Base-by-base conservation (phyloP, 495 filamentous ascomycete genomes). In the Pseudomonodictys pantanalensis region DNA sequence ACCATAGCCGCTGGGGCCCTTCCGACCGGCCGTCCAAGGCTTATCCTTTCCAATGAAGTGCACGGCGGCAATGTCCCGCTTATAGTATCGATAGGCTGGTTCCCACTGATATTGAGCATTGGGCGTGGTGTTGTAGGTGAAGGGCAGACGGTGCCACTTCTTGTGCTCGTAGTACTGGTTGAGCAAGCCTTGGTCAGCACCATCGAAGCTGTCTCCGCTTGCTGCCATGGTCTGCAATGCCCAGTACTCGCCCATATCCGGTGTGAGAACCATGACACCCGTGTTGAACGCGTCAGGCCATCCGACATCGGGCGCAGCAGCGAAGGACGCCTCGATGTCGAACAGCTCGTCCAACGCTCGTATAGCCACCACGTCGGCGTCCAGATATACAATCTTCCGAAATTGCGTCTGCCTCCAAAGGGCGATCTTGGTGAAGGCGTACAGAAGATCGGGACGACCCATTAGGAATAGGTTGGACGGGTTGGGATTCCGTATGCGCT, bases 261-360 rank as follows among this genome's bases (percentile, higher is more conserved):
- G 93, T 24, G 82, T 86, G 42, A 97, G 73, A 41, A 88, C 89
- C 89, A 99, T 93, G 48, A 99, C 79, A 56, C 93, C 93, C 43
- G 89, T 92, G 76, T 99, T 99, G 81, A 99, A 99, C 60, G 90
- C 82, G 76, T 99, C 93, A 28, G 93, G 93, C 95, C 95, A 99
- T 67, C 93, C 93, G 65, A 97, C 87, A 69, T 99, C 93, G 29
- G 93, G 95, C 12, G 87, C 90, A 2, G 93, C 93, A 2, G 91
- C 90, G 68, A 99, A 97, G 32, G 83, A 75, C 48, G 84, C 79
- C 3, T 86, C 75, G 52, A 95, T 67, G 23, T 86, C 78, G 68
- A 99, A 90, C 33, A 99, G 83, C 77, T 97, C 95, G 68, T 99
- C 92, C 1, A 92, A 91, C 26, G 91, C 89, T 53, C 90, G 78